Conservation (phyloP, 129 eudicot genomes). For the Calendula officinalis region DNA sequence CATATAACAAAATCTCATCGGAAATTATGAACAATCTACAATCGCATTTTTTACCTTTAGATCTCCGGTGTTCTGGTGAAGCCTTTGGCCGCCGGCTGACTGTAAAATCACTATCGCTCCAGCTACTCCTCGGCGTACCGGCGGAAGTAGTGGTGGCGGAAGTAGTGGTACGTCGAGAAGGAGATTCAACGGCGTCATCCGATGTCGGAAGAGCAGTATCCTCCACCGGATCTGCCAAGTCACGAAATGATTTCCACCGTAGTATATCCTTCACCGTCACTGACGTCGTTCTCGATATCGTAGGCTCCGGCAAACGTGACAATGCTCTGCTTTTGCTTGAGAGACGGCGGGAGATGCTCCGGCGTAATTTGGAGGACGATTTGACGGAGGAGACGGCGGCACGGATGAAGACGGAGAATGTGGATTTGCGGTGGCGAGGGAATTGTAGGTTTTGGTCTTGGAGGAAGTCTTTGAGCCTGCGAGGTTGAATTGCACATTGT, state of each 20-base stretch:
- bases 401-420: constrained; percentile 36
- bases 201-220: constrained; percentile 20
- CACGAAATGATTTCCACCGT: constrained; percentile 83
- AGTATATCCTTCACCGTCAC: constrained; percentile 80
- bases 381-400: constrained; percentile 48
- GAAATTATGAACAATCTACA: neutral
- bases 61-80: constrained; percentile 11
- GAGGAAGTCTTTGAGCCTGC: constrained; percentile 76
- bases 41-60: constrained; percentile 18
- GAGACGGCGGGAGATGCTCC: constrained; percentile 48
- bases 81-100: constrained; percentile 27
- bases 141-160: no score
- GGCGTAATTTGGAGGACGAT: constrained; percentile 42
- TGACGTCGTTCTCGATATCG: constrained; percentile 24
- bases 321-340: constrained; percentile 13
- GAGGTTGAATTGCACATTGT: constrained; percentile 36
- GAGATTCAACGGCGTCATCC: constrained; percentile 35
- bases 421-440: constrained; percentile 29
- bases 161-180: constrained; percentile 28
- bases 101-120: constrained; percentile 68
- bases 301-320: constrained; percentile 20
- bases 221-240: constrained; percentile 43
- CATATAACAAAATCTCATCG: neutral
- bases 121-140: constrained; percentile 47
- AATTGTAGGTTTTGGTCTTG: constrained; percentile 35